Percentiles rank a stretch among this genome's conserved stretches.
phyloP scores from a whole-genome alignment of 1,284 basidiomycete genomes.

The Inonotus obliquus region DNA sequence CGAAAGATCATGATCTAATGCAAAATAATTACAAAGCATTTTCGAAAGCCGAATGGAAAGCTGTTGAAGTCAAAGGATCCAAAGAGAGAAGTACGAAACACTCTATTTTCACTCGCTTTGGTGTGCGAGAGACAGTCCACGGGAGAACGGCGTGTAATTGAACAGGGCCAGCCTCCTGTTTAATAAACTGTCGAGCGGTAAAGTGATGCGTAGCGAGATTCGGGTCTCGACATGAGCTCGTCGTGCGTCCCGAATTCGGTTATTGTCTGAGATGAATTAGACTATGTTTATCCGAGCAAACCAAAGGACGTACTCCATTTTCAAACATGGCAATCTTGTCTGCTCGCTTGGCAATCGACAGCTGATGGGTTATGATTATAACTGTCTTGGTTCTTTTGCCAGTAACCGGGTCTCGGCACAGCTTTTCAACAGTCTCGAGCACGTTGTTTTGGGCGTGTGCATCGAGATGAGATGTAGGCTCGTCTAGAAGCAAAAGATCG shows the following conservation, averaged over 20 bases:
- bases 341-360: slow-evolving; percentile 72
- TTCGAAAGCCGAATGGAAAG: neutral
- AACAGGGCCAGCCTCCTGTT: neutral
- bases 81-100: neutral
- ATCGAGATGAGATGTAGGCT: slow-evolving; percentile 80
- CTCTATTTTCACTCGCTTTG: neutral
- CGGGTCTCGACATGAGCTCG: slow-evolving; percentile 57
- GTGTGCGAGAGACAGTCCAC: neutral
- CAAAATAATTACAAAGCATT: neutral
- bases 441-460: slow-evolving; percentile 75
- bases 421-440: slow-evolving; percentile 64
- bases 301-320: slow-evolving; percentile 52
- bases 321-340: slow-evolving; percentile 86
- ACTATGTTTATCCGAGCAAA: slow-evolving; percentile 19
- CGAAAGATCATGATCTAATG: neutral
- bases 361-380: slow-evolving; percentile 80
- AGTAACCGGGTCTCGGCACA: slow-evolving; percentile 46
- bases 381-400: slow-evolving; percentile 64
- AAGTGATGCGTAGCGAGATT: slow-evolving; percentile 58
- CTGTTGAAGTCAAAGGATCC: neutral
- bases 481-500: slow-evolving; percentile 77
- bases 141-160: neutral
- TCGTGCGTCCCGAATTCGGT: slow-evolving; percentile 77
- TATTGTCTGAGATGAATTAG: slow-evolving; percentile 48
- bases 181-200: slow-evolving; percentile 61